Evolutionary conservation across 805 yeast species (phyloP).

Genomic region (Wickerhamomyces alni): DNA sequence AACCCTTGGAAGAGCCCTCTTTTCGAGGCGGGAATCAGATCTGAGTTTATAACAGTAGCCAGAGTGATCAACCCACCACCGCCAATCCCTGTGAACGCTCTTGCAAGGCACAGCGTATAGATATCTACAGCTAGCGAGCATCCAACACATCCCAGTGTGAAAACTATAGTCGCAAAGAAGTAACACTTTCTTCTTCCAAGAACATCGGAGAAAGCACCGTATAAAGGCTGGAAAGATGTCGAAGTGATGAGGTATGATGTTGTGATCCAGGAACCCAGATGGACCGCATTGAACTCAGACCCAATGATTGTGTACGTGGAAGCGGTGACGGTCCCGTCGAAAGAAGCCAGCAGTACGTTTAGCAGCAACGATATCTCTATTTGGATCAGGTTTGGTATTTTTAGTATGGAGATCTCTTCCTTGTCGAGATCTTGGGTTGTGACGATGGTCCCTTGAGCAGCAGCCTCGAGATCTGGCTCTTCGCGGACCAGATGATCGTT

Average conservation of each 20-base stretch:
- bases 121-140: conserved; percentile 29
- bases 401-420: conserved; percentile 11
- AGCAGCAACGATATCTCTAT: conserved; percentile 29
- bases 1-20: conserved; percentile 36
- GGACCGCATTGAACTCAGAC: conserved; percentile 30
- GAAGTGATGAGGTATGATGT: conserved; percentile 35
- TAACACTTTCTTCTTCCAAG: conserved; percentile 31
- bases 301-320: conserved; percentile 43
- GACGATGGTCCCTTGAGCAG: not conserved
- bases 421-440: conserved; percentile 1
- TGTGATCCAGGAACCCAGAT: conserved; percentile 36
- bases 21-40: conserved; percentile 29
- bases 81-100: conserved; percentile 36
- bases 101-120: conserved; percentile 24
- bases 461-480: not conserved
- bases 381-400: conserved; percentile 22
- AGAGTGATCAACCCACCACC: conserved; percentile 36
- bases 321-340: conserved; percentile 44
- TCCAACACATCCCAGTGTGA: conserved; percentile 31
- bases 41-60: conserved; percentile 33
- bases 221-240: conserved; percentile 36
- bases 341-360: conserved; percentile 39
- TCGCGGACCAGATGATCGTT: not conserved
- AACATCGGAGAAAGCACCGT: conserved; percentile 34
- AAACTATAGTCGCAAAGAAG: conserved; percentile 28